Evolutionary conservation across 108 stramenopile genomes (phyloP), one percentile per base, ranked within the genome.

Genomic region (Bacterosira constricta): DNA sequence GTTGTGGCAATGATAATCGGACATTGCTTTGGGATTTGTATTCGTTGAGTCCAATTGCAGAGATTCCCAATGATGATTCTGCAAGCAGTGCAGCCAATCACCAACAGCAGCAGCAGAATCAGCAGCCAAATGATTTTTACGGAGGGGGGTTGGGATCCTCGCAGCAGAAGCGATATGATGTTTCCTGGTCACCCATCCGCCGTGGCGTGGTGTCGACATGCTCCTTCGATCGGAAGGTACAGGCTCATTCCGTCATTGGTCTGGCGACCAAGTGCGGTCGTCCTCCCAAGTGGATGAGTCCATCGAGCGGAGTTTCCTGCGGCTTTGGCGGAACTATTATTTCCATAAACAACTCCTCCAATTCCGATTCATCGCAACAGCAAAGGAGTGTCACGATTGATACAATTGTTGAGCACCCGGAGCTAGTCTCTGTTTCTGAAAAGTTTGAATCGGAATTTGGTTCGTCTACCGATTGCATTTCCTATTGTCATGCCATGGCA

Each of bases 21-120:
- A 99, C 98, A 6, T 81, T 98, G 36, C 69, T 99, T 15, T 99
- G 98, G 98, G 98, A 99, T 83, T 71, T 99, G 53, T 85, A 83
- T 64, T 76, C 88, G 12, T 57, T 90, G 11, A 71, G 83, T 73
- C 81, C 94, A n/a, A 92, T 98, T 51, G 93, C 88, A 38, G 97
- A 99, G 50, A 85, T 98, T 53, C 88, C 90, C 5, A 81, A 84
- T 64, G 90, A 87, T 36, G 52, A 73, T 32, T 59, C 39, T 35
- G 12, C 27, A 15, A 44, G 11, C 49, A 67, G 46, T 34, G 36
- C 30, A 26, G 37, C 25, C 11, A 29, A 34, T 25, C 47, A 37
- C 35, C 55, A 56, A 18, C 35, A 37, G 4, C 35, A 37, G 4
- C 55, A 42, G 10, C 41, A 42, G 41, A 42, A n/a, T 12, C 41